These are phyloP conservation scores for Cordyceps militaris DNA, from an alignment of 2,329 filamentous ascomycete genomes.

Conservation along the genomic window DNA sequence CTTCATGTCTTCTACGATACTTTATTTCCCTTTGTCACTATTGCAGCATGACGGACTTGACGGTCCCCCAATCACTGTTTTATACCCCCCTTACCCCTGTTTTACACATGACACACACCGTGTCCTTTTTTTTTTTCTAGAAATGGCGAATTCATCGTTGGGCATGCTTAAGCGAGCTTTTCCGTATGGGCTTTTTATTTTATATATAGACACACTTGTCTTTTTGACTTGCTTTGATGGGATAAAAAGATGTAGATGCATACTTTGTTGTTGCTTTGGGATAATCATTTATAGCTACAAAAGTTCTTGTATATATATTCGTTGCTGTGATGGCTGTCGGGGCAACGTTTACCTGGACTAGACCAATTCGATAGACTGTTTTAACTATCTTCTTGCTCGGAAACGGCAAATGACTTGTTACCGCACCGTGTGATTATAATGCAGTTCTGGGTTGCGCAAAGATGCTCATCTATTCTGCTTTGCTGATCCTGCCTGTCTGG, in stretches of 20 bases:
- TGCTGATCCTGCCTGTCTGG: not conserved
- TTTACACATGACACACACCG: not conserved
- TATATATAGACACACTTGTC: not conserved
- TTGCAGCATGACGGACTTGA: not conserved
- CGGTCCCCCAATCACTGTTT: not conserved
- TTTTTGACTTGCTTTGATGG: not conserved
- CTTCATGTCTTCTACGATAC: not conserved
- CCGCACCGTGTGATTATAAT: not conserved
- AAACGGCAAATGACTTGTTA: not conserved
- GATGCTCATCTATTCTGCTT: not conserved
- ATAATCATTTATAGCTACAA: not conserved
- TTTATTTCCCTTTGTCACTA: not conserved
- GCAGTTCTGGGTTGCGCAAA: too few species aligned
- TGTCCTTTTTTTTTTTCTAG: not conserved
- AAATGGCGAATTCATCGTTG: constrained; percentile 1
- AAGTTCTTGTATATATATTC: not conserved
- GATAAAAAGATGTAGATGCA: not conserved
- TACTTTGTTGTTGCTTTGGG: not conserved
- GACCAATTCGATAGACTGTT: not conserved
- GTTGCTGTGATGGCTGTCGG: not conserved
- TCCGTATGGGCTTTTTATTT: not conserved
- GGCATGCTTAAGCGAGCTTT: not conserved
- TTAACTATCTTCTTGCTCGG: not conserved
- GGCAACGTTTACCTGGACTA: not conserved
- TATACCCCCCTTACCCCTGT: constrained; percentile 1